Evolutionary conservation across 2,329 filamentous ascomycete genomes (phyloP), one percentile per base, ranked within the genome.

Genomic region (Clarireedia sp.): DNA sequence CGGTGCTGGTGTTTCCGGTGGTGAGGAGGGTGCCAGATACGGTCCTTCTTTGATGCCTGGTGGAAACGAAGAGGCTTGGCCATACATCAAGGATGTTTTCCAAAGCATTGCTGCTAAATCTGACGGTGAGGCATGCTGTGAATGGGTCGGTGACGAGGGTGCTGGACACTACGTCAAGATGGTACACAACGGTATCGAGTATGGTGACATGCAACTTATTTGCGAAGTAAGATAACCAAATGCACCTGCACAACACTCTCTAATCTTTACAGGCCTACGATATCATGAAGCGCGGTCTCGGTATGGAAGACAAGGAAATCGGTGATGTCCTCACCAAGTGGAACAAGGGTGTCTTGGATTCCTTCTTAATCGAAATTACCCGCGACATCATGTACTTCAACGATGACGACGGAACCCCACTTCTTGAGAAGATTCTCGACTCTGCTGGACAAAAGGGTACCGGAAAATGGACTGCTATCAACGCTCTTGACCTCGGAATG

Each of bases 161-260:
- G 89, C 94, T 77, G 94, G 94, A 68, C 94, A 99, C 86, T 99
- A 96, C 82, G 92, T 99, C 81, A 99, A 99, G 89, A 99, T 99
- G 94, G 94, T 99, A 62, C 94, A 99, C 87, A 99, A 99, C 78
- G 94, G 94, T 83, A 99, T 99, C 69, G 94, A 99, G 80, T 99
- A 99, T 74, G 94, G 94, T 85, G 94, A 99, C 79, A 99, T 99
- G 94, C 94, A 99, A 82, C 83, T 99, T 70, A 99, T 99, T 74
- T 95, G 87, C 77, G 94, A 99, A 86, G 92, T 96, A 77, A 68
- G 82, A 48, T 21, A 14, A 6, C 16, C 33, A 8, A n/a, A 10
- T 23, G 7, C 12, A 9, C n/a, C 7, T 16, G 3, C 23, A 40
- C 5, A 44, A 23, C 7, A 10, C 29, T 19, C n/a, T 48, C 60